A percentile compares a stretch with the other conserved stretches of the same genome.
Conservation (phyloP, 2,329 filamentous ascomycete species). For the Blastomyces parvus region DNA sequence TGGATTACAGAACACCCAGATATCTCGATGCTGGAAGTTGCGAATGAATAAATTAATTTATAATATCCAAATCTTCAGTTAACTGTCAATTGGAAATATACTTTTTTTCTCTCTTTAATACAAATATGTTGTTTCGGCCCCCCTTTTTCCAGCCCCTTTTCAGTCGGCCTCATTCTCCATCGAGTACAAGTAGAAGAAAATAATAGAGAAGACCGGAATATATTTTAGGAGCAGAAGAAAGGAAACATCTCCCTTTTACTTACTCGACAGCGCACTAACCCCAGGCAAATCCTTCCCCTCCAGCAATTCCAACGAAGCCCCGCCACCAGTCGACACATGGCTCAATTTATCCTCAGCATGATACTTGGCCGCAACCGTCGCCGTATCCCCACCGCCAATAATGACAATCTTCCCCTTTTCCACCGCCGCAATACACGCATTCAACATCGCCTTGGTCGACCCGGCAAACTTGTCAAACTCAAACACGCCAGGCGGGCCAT, state of each 20-base stretch:
- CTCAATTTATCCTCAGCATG: conserved; percentile 92
- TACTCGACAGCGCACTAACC: conserved; percentile 78
- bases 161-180: too few relatives aligned
- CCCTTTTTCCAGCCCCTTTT: too few relatives aligned
- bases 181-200: not conserved
- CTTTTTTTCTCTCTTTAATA: not conserved
- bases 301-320: conserved; percentile 87
- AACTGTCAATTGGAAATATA: not conserved
- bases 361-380: conserved; percentile 96
- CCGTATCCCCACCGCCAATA: conserved; percentile 96
- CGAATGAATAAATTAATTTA: not conserved
- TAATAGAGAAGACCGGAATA: not conserved
- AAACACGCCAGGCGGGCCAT: conserved; percentile 93
- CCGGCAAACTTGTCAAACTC: conserved; percentile 91
- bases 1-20: too few relatives aligned
- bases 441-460: conserved; percentile 85
- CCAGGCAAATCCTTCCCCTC: conserved; percentile 97
- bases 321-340: conserved; percentile 95
- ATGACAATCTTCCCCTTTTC: conserved; percentile 89
- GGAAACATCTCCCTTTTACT: conserved; percentile 37
- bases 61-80: not conserved
- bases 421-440: conserved; percentile 74
- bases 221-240: not conserved
- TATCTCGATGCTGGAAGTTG: not conserved
- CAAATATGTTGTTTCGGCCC: too few relatives aligned